Conservation (phyloP, 2,329 filamentous ascomycete genomes). For the Sclerotinia minor region DNA sequence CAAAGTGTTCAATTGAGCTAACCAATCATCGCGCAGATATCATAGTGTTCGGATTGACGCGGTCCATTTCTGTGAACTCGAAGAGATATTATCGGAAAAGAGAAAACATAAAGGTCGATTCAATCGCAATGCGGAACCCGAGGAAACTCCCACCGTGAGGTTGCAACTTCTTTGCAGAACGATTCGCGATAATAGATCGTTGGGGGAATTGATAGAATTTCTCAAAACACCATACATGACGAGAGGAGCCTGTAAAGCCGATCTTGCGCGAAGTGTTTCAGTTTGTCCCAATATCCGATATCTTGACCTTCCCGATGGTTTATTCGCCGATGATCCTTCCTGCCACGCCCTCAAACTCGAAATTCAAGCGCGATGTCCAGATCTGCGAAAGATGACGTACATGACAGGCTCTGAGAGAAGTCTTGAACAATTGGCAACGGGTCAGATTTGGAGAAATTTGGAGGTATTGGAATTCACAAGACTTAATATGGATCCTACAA, state of each 20-base stretch:
- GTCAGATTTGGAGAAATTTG: constrained; percentile 66
- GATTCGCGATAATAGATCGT: constrained; percentile 69
- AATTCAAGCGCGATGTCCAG: constrained; percentile 77
- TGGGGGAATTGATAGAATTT: constrained; percentile 71
- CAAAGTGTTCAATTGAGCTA: constrained; percentile 18
- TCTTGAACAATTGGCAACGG: constrained; percentile 67
- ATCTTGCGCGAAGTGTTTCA: constrained; percentile 81
- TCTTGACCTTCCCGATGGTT: constrained; percentile 85
- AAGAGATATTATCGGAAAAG: constrained; percentile 75
- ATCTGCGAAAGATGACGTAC: constrained; percentile 89
- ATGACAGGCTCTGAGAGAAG: constrained; percentile 74
- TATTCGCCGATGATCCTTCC: constrained; percentile 76
- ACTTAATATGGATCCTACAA: constrained; percentile 68
- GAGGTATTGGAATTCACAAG: constrained; percentile 71
- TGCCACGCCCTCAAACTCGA: constrained; percentile 79
- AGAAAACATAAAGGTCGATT: constrained; percentile 74
- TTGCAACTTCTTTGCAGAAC: constrained; percentile 79
- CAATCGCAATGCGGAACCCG: constrained; percentile 74
- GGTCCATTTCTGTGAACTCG: constrained; percentile 90
- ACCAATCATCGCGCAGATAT: constrained; percentile 57
- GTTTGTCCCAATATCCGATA: constrained; percentile 83
- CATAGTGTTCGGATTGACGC: constrained; percentile 88
- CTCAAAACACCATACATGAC: constrained; percentile 95
- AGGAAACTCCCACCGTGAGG: constrained; percentile 75
- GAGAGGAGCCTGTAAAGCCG: constrained; percentile 76